Base-by-base conservation (phyloP, 148 eudicot genomes). In the Amaranthus hypochondriacus region DNA sequence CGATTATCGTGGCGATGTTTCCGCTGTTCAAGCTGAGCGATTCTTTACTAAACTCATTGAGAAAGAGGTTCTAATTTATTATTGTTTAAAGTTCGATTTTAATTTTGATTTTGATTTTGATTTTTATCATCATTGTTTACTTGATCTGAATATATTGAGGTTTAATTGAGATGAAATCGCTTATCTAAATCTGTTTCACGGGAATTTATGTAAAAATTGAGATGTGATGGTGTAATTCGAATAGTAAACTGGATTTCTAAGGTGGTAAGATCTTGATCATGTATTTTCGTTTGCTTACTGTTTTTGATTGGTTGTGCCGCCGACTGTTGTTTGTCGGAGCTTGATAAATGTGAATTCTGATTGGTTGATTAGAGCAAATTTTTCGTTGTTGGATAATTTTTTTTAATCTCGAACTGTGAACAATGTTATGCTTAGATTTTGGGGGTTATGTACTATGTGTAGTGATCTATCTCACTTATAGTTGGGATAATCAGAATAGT, bases 11-110 rank as follows among this genome's bases (percentile, higher is more conserved):
- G 98, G 98, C n/a, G 98, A 95, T 70, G 97, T 95, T 49, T 83
- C 97, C 1, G 79, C 97, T 4, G 78, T 56, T 28, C 92, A 95
- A 63, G 98, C 97, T 54, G 98, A 95, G 73, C 80, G 85, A 2
- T 92, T 87, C 87, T 95, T 95, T 92, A 81, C 97, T 77, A 95
- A 90, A 81, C 91, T 94, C 80, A 84, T 94, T 60, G 98, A 94
- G 49, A 94, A 88, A 82, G 98, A 89, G 97, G 98, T 93, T 50
- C 8, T 75, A 11, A 58, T 65, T 51, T 11, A 28, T 5, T 47
- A 21, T 21, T 62, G 51, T 13, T 46, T 6, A 4, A 3, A 4
- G 21, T 48, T 21, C 53, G 51, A 7, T 46, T 43, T 13, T 43
- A 12, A 63, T 11, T 63, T 4, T 2, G 48, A 47, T 47, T 18